Conservation (phyloP, 495 filamentous ascomycete genomes). For the Neurospora africana region DNA sequence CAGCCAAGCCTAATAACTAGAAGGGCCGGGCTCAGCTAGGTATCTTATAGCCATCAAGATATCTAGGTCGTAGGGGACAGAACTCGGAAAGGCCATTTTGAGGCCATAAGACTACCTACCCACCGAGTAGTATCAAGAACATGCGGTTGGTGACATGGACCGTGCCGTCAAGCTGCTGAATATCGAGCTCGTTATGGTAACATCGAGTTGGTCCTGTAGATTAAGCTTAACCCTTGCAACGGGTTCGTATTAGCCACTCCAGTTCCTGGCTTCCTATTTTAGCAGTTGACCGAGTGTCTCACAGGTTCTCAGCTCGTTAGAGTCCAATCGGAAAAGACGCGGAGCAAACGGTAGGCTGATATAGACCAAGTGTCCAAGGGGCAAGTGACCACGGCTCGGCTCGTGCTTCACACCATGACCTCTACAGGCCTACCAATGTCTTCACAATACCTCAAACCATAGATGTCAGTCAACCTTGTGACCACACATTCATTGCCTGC, state of each 20-base stretch:
- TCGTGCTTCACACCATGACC: background rate
- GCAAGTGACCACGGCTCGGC: background rate
- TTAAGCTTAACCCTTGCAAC: background rate
- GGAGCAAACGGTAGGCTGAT: background rate
- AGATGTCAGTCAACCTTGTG: background rate
- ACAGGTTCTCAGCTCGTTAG: background rate
- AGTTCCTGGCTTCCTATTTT: background rate
- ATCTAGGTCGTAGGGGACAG: background rate
- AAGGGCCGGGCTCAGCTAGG: background rate
- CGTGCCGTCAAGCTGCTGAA: background rate
- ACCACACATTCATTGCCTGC: background rate
- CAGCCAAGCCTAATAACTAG: background rate
- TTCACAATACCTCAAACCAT: background rate
- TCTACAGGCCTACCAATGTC: background rate
- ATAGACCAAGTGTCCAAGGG: background rate
- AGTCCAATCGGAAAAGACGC: background rate
- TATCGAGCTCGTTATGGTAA: background rate
- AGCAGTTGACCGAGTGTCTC: background rate
- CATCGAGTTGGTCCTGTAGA: background rate
- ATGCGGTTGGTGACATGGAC: background rate
- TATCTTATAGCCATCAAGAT: background rate
- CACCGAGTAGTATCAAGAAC: background rate
- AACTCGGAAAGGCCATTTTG: background rate
- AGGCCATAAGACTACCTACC: too few species aligned
- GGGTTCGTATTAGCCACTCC: background rate